Percentiles rank a stretch among this genome's conserved stretches.
These are phyloP conservation scores for Gyromitra esculenta DNA, from an alignment of 2,329 filamentous ascomycete species.

Conservation along the genomic window DNA sequence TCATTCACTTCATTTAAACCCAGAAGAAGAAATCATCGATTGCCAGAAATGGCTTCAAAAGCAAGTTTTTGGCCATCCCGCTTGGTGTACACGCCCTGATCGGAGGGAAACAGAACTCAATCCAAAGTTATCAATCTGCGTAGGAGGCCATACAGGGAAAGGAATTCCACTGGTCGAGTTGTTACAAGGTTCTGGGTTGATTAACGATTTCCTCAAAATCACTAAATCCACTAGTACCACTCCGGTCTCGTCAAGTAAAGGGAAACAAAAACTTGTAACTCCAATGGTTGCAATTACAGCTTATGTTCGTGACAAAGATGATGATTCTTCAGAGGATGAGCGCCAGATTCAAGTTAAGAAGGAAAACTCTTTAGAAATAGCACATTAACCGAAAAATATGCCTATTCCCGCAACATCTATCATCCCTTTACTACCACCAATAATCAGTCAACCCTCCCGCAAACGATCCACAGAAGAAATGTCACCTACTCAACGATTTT, in stretches of 20 bases:
- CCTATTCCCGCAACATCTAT: too few relatives aligned
- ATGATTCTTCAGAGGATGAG: background rate
- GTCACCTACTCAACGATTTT: too few relatives aligned
- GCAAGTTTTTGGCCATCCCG: slow-evolving; percentile 2
- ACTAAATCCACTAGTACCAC: background rate
- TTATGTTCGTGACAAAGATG: background rate
- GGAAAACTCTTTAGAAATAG: background rate
- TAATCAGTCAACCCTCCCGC: background rate
- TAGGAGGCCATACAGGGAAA: background rate
- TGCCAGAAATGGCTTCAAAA: slow-evolving; percentile 7
- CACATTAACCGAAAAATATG: too few relatives aligned
- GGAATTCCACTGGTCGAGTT: slow-evolving; percentile 5
- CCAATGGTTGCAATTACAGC: slow-evolving; percentile 4
- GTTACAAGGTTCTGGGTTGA: background rate
- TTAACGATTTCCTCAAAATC: background rate
- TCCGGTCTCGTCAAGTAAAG: background rate
- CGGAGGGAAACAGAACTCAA: background rate
- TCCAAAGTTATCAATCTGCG: background rate
- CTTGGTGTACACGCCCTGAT: background rate
- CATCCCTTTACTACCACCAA: too few relatives aligned
- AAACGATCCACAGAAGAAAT: background rate
- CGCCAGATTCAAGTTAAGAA: background rate
- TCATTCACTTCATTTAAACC: background rate
- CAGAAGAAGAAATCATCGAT: background rate
- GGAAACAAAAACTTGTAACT: background rate